Percentiles rank a stretch among this genome's conserved stretches.
These are phyloP conservation scores for Aspergillus candidus DNA, from an alignment of 2,329 filamentous ascomycete genomes.

Conservation along the genomic window DNA sequence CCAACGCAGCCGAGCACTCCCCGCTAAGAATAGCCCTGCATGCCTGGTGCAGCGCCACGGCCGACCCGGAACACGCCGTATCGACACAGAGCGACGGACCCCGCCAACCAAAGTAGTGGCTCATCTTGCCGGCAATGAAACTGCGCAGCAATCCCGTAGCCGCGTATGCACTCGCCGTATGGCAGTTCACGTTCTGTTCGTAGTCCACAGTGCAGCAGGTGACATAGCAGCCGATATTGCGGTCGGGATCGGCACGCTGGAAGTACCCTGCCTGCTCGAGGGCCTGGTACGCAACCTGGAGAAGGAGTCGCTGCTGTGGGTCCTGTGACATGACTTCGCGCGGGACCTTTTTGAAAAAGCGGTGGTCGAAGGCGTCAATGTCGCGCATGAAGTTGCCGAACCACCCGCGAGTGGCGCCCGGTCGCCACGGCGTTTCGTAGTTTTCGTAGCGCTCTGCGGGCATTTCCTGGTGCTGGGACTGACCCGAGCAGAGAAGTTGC, in stretches of 20 bases:
- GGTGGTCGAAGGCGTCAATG: constrained; percentile 25
- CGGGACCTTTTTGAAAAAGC: constrained; percentile 26
- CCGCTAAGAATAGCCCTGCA: constrained; percentile 18
- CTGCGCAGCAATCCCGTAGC: constrained; percentile 22
- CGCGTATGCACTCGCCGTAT: constrained; percentile 34
- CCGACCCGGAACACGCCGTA: constrained; percentile 39
- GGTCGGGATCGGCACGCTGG: constrained; percentile 5
- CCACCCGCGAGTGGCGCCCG: constrained; percentile 7
- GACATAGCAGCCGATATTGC: constrained; percentile 37
- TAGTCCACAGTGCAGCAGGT: constrained; percentile 36
- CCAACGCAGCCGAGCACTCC: constrained; percentile 23
- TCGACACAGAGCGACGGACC: constrained; percentile 39
- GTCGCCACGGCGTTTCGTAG: constrained; percentile 14
- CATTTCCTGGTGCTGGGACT: constrained; percentile 19
- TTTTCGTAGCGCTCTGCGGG: constrained; percentile 12
- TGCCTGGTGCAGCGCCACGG: constrained; percentile 29
- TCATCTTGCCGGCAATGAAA: constrained; percentile 28
- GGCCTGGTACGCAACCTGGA: constrained; percentile 29
- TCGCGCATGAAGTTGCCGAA: constrained; percentile 18
- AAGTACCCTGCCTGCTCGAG: constrained; percentile 29
- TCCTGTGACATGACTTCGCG: constrained; percentile 26
- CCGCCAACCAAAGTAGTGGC: constrained; percentile 40
- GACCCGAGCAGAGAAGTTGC: constrained; percentile 21
- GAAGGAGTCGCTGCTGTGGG: constrained; percentile 27
- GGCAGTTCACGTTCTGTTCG: constrained; percentile 35